These are phyloP conservation scores for Diaporthe sp. DNA, from an alignment of 2,329 filamentous ascomycete species.

Conservation along the genomic window DNA sequence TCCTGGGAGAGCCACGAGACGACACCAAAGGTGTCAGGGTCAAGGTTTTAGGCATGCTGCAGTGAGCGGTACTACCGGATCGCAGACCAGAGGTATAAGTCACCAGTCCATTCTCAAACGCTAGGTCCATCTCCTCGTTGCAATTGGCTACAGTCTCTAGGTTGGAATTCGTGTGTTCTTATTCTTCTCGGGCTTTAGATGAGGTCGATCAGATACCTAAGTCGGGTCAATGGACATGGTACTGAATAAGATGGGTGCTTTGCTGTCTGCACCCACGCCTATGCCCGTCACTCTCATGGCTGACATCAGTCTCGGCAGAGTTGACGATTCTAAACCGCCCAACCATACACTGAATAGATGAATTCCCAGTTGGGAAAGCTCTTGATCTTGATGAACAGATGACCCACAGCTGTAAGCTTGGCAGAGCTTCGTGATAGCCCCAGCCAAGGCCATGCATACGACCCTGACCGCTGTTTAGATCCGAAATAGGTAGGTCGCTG, in stretches of 20 bases:
- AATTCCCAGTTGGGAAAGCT: background rate
- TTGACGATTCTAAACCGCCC: background rate
- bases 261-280: background rate
- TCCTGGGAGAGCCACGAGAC: no score
- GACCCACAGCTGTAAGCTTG: background rate
- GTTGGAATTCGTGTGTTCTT: background rate
- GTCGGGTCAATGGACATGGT: background rate
- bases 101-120: background rate
- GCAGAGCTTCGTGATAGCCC: background rate
- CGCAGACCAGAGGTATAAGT: no score
- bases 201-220: background rate
- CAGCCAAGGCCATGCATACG: background rate
- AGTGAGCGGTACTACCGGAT: no score
- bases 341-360: background rate
- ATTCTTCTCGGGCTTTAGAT: background rate
- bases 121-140: background rate
- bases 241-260: background rate
- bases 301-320: background rate
- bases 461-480: background rate
- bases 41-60: no score
- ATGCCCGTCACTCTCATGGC: background rate
- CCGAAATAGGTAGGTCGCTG: conserved; percentile 7
- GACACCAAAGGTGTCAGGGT: no score
- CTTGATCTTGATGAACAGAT: background rate
- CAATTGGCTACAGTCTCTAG: background rate